phyloP scores from a whole-genome alignment of 208 protist genomes.

The Porcisia deanei region DNA sequence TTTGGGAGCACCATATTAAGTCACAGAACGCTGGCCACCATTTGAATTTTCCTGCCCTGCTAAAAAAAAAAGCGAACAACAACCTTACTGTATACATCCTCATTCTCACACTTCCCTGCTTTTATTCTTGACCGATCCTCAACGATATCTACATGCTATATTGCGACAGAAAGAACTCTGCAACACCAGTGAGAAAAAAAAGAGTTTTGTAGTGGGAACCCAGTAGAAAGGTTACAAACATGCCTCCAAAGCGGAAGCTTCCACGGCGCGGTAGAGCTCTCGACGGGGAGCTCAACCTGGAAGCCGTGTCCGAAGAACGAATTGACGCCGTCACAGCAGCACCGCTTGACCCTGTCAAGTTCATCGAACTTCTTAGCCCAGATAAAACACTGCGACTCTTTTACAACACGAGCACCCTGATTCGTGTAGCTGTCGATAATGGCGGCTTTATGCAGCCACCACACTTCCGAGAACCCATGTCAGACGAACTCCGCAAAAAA shows the following conservation, averaged over 20 bases:
- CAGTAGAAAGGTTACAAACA: not conserved
- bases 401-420: conserved; percentile 88
- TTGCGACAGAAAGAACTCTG: too few relatives aligned
- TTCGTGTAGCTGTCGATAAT: conserved; percentile 79
- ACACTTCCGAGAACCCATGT: conserved; percentile 87
- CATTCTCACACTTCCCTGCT: too few relatives aligned
- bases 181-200: too few relatives aligned
- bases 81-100: too few relatives aligned
- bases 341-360: conserved; percentile 48
- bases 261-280: conserved; percentile 27
- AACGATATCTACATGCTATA: too few relatives aligned
- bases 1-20: too few relatives aligned
- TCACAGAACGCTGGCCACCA: too few relatives aligned
- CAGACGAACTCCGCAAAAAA: conserved; percentile 25
- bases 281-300: conserved; percentile 44
- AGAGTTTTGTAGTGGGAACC: not conserved
- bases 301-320: conserved; percentile 56
- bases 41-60: too few relatives aligned
- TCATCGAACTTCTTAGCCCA: conserved; percentile 75
- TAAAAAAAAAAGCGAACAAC: too few relatives aligned
- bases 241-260: conserved; percentile 48
- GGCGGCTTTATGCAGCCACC: conserved; percentile 88
- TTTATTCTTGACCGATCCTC: too few relatives aligned
- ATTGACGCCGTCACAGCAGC: conserved; percentile 86
- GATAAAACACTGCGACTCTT: conserved; percentile 71